phyloP scores from a whole-genome alignment of 768 basidiomycete genomes.

The Butyriboletus loyo region DNA sequence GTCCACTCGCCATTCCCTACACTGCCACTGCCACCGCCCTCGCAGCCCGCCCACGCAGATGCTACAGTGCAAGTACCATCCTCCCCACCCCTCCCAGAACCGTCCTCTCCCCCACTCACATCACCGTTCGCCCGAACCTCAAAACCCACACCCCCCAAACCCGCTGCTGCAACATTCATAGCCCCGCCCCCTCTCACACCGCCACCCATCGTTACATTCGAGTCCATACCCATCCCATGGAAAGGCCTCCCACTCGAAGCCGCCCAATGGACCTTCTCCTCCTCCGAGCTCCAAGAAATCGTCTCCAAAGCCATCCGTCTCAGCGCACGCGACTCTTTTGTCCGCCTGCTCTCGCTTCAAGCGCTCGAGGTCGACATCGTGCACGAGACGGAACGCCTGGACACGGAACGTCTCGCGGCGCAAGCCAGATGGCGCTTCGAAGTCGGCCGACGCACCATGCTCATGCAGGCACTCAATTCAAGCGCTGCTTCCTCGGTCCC shows the following conservation, averaged over 20 bases:
- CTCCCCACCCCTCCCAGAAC: neutral
- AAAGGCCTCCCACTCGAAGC: conserved; percentile 69
- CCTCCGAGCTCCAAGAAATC: conserved; percentile 57
- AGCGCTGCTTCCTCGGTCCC: conserved; percentile 34
- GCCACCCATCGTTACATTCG: conserved; percentile 55
- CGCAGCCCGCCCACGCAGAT: conserved; percentile 2
- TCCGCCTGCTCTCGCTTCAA: conserved; percentile 64
- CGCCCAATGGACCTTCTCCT: conserved; percentile 60
- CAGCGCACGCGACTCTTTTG: conserved; percentile 65
- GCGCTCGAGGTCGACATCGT: conserved; percentile 59
- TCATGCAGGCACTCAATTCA: conserved; percentile 66
- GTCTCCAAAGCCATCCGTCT: conserved; percentile 70
- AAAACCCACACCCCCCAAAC: neutral
- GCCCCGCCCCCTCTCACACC: conserved; percentile 38
- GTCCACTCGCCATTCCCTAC: neutral
- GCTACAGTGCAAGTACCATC: conserved; percentile 13
- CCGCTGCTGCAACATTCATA: conserved; percentile 22
- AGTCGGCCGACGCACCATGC: conserved; percentile 63
- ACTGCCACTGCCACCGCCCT: neutral
- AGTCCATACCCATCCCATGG: conserved; percentile 55
- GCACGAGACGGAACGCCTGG: conserved; percentile 56
- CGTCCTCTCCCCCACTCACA: neutral
- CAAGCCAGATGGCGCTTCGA: conserved; percentile 70
- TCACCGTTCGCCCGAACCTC: neutral
- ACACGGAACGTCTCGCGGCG: conserved; percentile 46